Base-by-base conservation (phyloP, 768 basidiomycete species). In the Suillus plorans region DNA sequence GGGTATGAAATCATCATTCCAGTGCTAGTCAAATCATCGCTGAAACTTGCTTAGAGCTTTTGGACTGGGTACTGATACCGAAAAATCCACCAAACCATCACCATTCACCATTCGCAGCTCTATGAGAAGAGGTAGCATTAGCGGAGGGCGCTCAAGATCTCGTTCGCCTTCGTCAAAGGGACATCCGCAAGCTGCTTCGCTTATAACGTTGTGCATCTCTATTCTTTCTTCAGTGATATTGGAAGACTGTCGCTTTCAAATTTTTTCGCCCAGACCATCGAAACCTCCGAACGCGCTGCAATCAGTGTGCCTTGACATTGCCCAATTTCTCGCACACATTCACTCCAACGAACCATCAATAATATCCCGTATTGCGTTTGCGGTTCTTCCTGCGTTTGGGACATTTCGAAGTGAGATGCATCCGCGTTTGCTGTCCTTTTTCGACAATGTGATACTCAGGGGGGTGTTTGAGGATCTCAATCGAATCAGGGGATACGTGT, bases 241-340 rank as follows among this genome's bases (percentile, higher is more conserved):
- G 6, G 88, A 90, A 64, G 93, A 94, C 70, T 90, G 90, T 70
- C 86, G 91, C 2, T 91, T 85, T 74, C 83, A 83, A 66, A 81
- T 85, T 3, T 74, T 81, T 13, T 80, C 77, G 10, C 87, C 89
- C 18, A 82, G 89, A 5, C 90, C 88, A 3, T 80, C 80, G 0
- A 82, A 85, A 36, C 93, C 93, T 16, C 90, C 92, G 4, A 86
- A 92, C 70, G 81, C 91, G 4, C 76, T 95, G n/a, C 93, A 94
- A 69, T 82, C 86, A 1, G 74, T 89, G 36, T 84, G 83, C 5
- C 76, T 95, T 39, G 91, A 93, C 73, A 83, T 94, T 25, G 90
- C 90, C 4, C 85, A 85, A 64, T 84, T 87, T 67, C 81, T 95
- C 31, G 75, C 87, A 28, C 80, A 86, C 64, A 76, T 79, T 36